A percentile compares a stretch with the other conserved stretches of the same genome.
These are phyloP conservation scores for Acmispon strigosus DNA, from an alignment of 306 rosid genomes.

Conservation along the genomic window DNA sequence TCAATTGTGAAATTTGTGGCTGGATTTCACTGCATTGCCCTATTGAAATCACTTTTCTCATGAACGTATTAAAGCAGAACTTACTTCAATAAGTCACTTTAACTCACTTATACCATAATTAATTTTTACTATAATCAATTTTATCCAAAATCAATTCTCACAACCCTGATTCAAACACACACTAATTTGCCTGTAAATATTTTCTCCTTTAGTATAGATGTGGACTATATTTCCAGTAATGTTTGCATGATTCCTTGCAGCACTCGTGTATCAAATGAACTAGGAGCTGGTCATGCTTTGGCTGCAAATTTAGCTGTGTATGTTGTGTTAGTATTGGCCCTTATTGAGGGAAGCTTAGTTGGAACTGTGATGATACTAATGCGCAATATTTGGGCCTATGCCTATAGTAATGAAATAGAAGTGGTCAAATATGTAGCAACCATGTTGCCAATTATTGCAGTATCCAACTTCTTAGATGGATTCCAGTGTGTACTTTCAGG, in stretches of 20 bases:
- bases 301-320: slow-evolving; percentile 48
- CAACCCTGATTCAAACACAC: too few relatives aligned
- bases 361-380: slow-evolving; percentile 36
- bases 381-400: slow-evolving; percentile 60
- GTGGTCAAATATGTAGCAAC: slow-evolving; percentile 46
- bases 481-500: slow-evolving; percentile 66
- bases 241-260: slow-evolving; percentile 23
- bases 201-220: neutral
- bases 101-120: too few relatives aligned
- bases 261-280: slow-evolving; percentile 67
- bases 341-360: slow-evolving; percentile 33
- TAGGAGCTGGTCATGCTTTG: slow-evolving; percentile 56
- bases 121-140: too few relatives aligned
- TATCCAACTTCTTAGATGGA: slow-evolving; percentile 49
- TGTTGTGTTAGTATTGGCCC: slow-evolving; percentile 38
- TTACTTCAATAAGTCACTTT: too few relatives aligned
- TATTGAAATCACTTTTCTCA: too few relatives aligned
- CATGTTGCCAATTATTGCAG: slow-evolving; percentile 61
- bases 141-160: too few relatives aligned
- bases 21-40: too few relatives aligned
- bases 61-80: too few relatives aligned
- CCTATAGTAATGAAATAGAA: slow-evolving; percentile 48
- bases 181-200: neutral
- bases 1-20: too few relatives aligned
- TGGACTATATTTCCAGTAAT: neutral